Evolutionary conservation across 345 rosid genomes (phyloP).

Genomic region (Arabidopsis arenosa): DNA sequence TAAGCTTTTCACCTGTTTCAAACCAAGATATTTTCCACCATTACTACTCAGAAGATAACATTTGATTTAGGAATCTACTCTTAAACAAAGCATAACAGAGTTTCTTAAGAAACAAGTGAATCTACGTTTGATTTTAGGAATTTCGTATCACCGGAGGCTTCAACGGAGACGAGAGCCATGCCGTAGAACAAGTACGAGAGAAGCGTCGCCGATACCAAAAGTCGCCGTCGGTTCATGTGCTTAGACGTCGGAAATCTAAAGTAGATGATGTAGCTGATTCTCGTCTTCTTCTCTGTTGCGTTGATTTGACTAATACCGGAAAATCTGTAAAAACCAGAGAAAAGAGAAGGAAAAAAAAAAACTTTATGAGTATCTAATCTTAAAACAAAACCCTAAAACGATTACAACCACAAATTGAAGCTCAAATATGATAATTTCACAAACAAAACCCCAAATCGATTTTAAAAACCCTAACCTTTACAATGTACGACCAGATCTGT

Average conservation of each 20-base stretch:
- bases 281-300: slow-evolving; percentile 9
- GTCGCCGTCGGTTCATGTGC: slow-evolving; percentile 37
- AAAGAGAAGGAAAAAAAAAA: not conserved
- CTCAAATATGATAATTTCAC: no score
- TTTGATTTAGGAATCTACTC: no score
- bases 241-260: not conserved
- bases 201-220: not conserved
- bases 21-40: not conserved
- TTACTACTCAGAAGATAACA: no score
- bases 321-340: slow-evolving; percentile 38
- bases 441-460: no score
- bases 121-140: not conserved
- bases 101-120: not conserved
- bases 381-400: no score
- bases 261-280: not conserved
- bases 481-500: no score
- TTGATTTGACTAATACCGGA: slow-evolving; percentile 29
- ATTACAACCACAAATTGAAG: no score
- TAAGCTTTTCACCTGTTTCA: slow-evolving; percentile 32
- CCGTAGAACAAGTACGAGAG: slow-evolving; percentile 25
- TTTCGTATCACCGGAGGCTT: not conserved
- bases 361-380: slow-evolving; percentile 7
- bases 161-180: slow-evolving; percentile 9
- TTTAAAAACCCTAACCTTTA: no score
- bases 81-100: no score